Conservation (phyloP, 2,329 filamentous ascomycete genomes). For the Ilyonectria mors-panacis region DNA sequence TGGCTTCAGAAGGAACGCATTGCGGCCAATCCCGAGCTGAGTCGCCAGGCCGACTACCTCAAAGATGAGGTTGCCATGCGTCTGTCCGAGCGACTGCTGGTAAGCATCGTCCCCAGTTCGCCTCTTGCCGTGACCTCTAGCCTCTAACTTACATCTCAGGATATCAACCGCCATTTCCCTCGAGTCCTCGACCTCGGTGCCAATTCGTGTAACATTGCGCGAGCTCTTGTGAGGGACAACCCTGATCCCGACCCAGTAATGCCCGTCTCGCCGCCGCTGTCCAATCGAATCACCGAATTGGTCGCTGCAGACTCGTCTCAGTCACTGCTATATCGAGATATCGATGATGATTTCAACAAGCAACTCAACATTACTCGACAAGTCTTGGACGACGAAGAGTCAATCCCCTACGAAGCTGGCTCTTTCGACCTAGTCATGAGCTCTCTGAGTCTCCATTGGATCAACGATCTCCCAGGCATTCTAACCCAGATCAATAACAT, state of each 20-base stretch:
- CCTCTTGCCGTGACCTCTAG: background rate
- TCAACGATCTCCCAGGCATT: slow-evolving; percentile 93
- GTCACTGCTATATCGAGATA: slow-evolving; percentile 85
- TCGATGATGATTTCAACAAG: slow-evolving; percentile 80
- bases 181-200: slow-evolving; percentile 92
- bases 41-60: slow-evolving; percentile 90
- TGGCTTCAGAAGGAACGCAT: slow-evolving; percentile 93
- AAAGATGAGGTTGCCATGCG: slow-evolving; percentile 92
- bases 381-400: slow-evolving; percentile 81
- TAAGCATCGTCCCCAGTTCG: slow-evolving; percentile 54
- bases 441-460: slow-evolving; percentile 93
- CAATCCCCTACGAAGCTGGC: slow-evolving; percentile 80
- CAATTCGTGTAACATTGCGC: slow-evolving; percentile 94
- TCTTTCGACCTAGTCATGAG: slow-evolving; percentile 93
- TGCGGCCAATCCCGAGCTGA: slow-evolving; percentile 77
- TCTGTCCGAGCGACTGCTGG: slow-evolving; percentile 87
- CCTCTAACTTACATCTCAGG: slow-evolving; percentile 64
- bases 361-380: slow-evolving; percentile 80
- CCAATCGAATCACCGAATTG: slow-evolving; percentile 79
- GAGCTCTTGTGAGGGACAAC: slow-evolving; percentile 80
- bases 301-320: slow-evolving; percentile 87
- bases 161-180: slow-evolving; percentile 91
- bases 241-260: slow-evolving; percentile 72
- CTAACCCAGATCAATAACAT: slow-evolving; percentile 88
- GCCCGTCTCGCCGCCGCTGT: slow-evolving; percentile 75